Evolutionary conservation across 768 basidiomycete species (phyloP).

Genomic region (Tremella yokohamensis): DNA sequence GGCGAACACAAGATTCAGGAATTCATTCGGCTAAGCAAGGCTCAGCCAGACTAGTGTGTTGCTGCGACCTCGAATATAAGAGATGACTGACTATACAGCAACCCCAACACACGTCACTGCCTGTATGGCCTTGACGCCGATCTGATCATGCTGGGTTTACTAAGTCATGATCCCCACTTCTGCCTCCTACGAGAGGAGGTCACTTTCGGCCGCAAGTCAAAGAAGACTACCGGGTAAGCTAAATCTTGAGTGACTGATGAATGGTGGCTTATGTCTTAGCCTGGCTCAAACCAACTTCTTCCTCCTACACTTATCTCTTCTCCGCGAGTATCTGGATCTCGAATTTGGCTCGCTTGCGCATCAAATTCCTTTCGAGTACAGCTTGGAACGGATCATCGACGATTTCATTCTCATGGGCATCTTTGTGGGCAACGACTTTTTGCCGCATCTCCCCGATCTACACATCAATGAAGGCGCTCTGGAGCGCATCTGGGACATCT

Average conservation of each 20-base stretch:
- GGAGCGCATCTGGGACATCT: conserved; percentile 88
- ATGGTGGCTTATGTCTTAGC: conserved; percentile 10
- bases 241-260: background rate
- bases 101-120: conserved; percentile 95
- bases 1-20: conserved; percentile 99
- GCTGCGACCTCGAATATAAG: background rate
- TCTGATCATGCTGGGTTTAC: conserved; percentile 92
- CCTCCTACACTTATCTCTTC: conserved; percentile 83
- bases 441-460: conserved; percentile 91
- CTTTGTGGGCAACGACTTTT: conserved; percentile 96
- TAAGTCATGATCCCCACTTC: conserved; percentile 98
- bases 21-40: conserved; percentile 89
- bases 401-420: conserved; percentile 96
- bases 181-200: conserved; percentile 96
- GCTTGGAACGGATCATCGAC: conserved; percentile 89
- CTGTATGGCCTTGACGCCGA: conserved; percentile 98
- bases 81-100: conserved; percentile 47
- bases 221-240: conserved; percentile 63
- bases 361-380: conserved; percentile 71
- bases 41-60: conserved; percentile 75
- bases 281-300: conserved; percentile 66
- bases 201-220: conserved; percentile 83
- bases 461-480: conserved; percentile 97
- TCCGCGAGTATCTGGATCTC: conserved; percentile 95
- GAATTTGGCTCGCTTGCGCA: conserved; percentile 68